Conservation (phyloP, 768 basidiomycete species). For the Postia placenta region DNA sequence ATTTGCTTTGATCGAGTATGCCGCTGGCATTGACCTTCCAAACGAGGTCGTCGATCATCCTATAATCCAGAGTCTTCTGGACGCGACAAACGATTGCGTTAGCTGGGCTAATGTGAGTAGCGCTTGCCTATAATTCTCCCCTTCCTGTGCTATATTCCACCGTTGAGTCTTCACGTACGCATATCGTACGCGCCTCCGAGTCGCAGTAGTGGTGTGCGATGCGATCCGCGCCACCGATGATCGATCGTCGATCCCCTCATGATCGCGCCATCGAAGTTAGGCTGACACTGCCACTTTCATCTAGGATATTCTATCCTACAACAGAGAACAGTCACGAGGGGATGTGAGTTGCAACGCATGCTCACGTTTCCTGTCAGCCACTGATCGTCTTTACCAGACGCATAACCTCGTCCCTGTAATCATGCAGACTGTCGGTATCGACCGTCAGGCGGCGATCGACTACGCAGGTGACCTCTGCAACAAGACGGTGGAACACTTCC, state of each 20-base stretch:
- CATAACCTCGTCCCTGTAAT: slow-evolving; percentile 72
- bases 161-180: no score
- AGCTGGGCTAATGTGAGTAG: slow-evolving; percentile 34
- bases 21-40: slow-evolving; percentile 43
- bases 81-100: slow-evolving; percentile 43
- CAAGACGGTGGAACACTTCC: slow-evolving; percentile 62
- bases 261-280: neutral
- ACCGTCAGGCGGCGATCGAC: slow-evolving; percentile 58
- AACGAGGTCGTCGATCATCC: slow-evolving; percentile 50
- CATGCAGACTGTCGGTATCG: slow-evolving; percentile 52
- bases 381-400: slow-evolving; percentile 24
- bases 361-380: no score
- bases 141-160: no score
- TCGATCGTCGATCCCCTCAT: neutral
- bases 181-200: no score
- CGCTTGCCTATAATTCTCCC: no score
- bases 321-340: slow-evolving; percentile 63
- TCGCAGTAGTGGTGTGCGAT: no score
- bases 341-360: slow-evolving; percentile 22
- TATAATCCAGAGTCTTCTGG: slow-evolving; percentile 36
- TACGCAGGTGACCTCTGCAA: slow-evolving; percentile 63
- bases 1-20: slow-evolving; percentile 51
- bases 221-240: neutral
- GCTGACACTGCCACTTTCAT: neutral
- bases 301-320: slow-evolving; percentile 73